Percentiles rank a stretch among this genome's conserved stretches.
Conservation (phyloP, 331 rosid species). For the Rhamnella rubrinervis region DNA sequence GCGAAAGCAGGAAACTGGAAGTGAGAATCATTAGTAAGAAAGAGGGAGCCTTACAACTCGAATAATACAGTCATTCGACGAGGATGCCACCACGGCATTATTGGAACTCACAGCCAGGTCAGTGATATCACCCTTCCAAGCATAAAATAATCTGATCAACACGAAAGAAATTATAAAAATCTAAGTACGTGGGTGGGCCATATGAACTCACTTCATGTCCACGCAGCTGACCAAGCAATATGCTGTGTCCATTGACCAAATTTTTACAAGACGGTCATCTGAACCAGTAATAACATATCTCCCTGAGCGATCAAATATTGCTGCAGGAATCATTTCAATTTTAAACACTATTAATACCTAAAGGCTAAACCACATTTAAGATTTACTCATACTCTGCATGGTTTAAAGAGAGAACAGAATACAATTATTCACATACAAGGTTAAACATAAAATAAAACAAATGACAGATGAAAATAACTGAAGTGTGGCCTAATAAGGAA, state of each 20-base stretch:
- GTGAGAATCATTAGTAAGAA: conserved; percentile 3
- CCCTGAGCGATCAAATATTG: conserved; percentile 89
- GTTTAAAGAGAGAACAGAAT: conserved; percentile 1
- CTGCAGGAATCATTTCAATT: conserved; percentile 49
- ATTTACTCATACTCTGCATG: neutral
- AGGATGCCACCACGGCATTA: conserved; percentile 93
- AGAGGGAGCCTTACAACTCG: conserved; percentile 80
- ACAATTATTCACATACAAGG: neutral
- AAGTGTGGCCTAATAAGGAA: neutral
- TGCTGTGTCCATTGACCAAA: conserved; percentile 99
- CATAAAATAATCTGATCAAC: conserved; percentile 16
- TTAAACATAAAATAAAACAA: neutral
- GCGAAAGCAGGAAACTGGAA: conserved; percentile 1
- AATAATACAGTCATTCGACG: conserved; percentile 89
- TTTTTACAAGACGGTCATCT: conserved; percentile 95
- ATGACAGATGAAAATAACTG: neutral
- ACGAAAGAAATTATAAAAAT: neutral
- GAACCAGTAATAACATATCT: conserved; percentile 95
- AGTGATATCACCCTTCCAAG: conserved; percentile 88
- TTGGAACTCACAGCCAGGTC: conserved; percentile 99
- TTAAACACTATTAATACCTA: conserved; percentile 26
- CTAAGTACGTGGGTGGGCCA: conserved; percentile 10
- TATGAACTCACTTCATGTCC: conserved; percentile 88
- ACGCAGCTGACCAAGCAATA: conserved; percentile 98
- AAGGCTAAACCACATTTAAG: neutral